These are phyloP conservation scores for Smittium culicis DNA, from an alignment of 371 early-diverging fungal species.

Conservation along the genomic window DNA sequence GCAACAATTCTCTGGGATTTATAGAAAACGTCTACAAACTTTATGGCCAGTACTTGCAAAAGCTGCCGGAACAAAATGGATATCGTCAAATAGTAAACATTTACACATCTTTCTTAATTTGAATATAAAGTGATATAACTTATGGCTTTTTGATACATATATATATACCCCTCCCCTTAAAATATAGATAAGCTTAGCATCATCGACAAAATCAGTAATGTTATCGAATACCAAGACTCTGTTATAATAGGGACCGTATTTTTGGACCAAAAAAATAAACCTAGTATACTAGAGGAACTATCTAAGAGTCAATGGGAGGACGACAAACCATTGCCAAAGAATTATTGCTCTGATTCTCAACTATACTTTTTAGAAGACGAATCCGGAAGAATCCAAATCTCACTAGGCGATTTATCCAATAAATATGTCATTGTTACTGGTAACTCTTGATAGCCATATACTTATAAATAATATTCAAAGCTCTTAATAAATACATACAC, in stretches of 20 bases:
- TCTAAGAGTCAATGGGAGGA: conserved; percentile 54
- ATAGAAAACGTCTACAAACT: conserved; percentile 8
- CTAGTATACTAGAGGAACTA: conserved; percentile 73
- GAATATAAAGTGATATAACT: not conserved
- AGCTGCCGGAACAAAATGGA: conserved; percentile 9
- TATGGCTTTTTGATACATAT: not conserved
- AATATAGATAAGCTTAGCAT: not conserved
- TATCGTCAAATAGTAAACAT: not conserved
- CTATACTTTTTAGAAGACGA: conserved; percentile 74
- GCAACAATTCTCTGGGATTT: conserved; percentile 20
- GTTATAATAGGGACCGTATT: conserved; percentile 67
- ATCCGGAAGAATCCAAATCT: conserved; percentile 62
- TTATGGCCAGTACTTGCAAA: not conserved
- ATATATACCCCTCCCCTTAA: no score
- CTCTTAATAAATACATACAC: no score
- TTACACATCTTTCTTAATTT: no score
- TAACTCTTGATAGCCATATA: no score
- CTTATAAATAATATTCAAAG: no score
- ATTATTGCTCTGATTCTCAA: conserved; percentile 49
- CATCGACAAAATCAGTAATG: not conserved
- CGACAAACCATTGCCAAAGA: conserved; percentile 43
- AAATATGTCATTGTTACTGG: conserved; percentile 43
- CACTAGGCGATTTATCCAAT: conserved; percentile 36
- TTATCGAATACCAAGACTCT: not conserved
- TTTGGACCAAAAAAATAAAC: conserved; percentile 67